Base-by-base conservation (phyloP, 2,329 filamentous ascomycete species). In the Intubia oerlemansii region DNA sequence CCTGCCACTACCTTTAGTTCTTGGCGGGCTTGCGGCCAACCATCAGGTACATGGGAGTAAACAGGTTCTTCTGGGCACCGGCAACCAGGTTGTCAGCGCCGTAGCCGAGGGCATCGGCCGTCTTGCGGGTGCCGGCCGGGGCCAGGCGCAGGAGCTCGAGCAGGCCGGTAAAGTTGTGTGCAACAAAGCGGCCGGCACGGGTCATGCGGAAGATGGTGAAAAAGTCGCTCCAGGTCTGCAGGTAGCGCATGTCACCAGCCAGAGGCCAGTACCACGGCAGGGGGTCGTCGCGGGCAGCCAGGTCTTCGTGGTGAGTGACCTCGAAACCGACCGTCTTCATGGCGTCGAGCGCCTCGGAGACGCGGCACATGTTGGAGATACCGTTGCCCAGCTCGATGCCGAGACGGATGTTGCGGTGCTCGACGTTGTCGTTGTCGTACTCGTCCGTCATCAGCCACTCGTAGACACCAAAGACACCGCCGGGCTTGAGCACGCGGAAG, bases 41-140 rank as follows among this genome's bases (percentile, higher is more conserved):
- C 80, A 93, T 93, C 46, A 95, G 59, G 56, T 92, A 93, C 85
- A 95, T 95, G 32, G 85, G 85, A 2, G 85, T 95, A 56, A 95
- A 95, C n/a, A 95, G 65, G 51, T 91, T 78, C 57, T 84, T 63
- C 49, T 70, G 67, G 20, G 72, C 85, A 52, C 85, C 85, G 27
- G 78, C 80, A 14, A 92, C 84, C 29, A 95, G 59, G 42, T 69
- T 77, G 51, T 93, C 84, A 9, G 68, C 82, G 18, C 80, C 84
- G 33, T 71, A 45, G 5, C 77, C 82, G 43, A 95, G 55, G 44
- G 77, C 82, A 53, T 93, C 77, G 9, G 82, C 84, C n/a, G 82
- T 92, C 69, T 91, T 92, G 56, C 81, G 79, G 27, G 82, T 90
- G 27, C 85, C 85, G 30, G 56, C 58, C 20, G 85, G 85, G 12